Percentiles rank a stretch among this genome's conserved stretches.
These are phyloP conservation scores for Volvox africanus DNA, from an alignment of 139 green algal species.

Conservation along the genomic window DNA sequence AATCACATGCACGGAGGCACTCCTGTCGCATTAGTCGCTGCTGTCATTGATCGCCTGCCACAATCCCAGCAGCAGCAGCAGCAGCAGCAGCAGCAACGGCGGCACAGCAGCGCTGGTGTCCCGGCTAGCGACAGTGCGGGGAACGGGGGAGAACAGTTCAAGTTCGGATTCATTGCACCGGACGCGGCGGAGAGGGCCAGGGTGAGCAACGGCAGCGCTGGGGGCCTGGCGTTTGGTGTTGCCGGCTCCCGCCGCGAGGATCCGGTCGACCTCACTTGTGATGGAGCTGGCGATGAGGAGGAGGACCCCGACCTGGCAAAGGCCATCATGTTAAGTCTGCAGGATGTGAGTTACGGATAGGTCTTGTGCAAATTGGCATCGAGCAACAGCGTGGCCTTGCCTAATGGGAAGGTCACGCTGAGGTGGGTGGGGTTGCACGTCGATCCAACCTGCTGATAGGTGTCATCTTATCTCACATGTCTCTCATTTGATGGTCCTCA, in stretches of 20 bases:
- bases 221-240: not conserved
- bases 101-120: not conserved
- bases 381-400: too few species aligned
- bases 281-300: constrained; percentile 3
- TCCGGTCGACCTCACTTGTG: constrained; percentile 20
- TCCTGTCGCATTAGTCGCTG: too few species aligned
- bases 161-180: not conserved
- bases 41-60: not conserved
- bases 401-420: too few species aligned
- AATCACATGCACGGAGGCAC: not conserved
- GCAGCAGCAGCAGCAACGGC: not conserved
- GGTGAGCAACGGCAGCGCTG: not conserved
- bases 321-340: constrained; percentile 25
- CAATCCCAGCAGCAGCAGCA: not conserved
- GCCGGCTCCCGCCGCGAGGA: not conserved
- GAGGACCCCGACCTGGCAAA: constrained; percentile 7
- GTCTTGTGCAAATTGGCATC: too few species aligned
- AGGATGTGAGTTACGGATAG: not conserved
- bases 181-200: not conserved
- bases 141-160: not conserved
- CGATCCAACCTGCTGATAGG: too few species aligned
- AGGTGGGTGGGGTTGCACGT: too few species aligned
- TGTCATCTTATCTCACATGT: too few species aligned
- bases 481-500: too few species aligned
- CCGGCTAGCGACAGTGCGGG: not conserved